These are phyloP conservation scores for Candida ortonii DNA, from an alignment of 805 yeast species.

Conservation along the genomic window DNA sequence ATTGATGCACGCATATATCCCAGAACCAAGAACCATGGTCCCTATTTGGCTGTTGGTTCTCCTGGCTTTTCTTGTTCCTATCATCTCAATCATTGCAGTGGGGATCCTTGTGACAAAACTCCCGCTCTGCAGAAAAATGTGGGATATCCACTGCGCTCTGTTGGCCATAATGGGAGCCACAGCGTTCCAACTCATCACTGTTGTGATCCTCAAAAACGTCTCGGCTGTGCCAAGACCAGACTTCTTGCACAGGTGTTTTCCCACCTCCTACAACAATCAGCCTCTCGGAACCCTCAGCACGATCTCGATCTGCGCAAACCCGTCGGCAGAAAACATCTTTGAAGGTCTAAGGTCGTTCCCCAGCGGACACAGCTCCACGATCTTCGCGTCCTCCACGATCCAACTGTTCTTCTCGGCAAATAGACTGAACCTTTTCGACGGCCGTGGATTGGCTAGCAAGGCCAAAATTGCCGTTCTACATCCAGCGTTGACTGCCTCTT, in stretches of 20 bases:
- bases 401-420: constrained; percentile 35
- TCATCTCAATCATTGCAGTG: constrained; percentile 27
- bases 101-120: constrained; percentile 21
- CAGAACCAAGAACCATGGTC: constrained; percentile 33
- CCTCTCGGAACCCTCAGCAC: constrained; percentile 38
- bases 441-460: constrained; percentile 35
- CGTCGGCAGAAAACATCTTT: constrained; percentile 32
- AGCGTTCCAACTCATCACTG: constrained; percentile 37
- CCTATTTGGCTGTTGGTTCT: constrained; percentile 33
- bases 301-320: constrained; percentile 46
- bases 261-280: constrained; percentile 31
- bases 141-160: constrained; percentile 41
- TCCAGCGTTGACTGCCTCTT: constrained; percentile 36
- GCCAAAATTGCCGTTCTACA: constrained; percentile 30
- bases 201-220: constrained; percentile 45
- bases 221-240: constrained; percentile 54
- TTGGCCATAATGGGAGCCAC: constrained; percentile 38
- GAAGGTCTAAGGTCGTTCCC: constrained; percentile 61
- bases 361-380: constrained; percentile 53
- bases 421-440: constrained; percentile 35
- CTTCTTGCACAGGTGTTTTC: constrained; percentile 48
- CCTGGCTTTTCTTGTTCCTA: constrained; percentile 33
- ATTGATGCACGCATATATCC: constrained; percentile 35
- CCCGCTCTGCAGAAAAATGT: constrained; percentile 27
- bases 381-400: constrained; percentile 45